Base-by-base conservation (phyloP, 2,329 filamentous ascomycete species). In the Xylariaceae sp. region DNA sequence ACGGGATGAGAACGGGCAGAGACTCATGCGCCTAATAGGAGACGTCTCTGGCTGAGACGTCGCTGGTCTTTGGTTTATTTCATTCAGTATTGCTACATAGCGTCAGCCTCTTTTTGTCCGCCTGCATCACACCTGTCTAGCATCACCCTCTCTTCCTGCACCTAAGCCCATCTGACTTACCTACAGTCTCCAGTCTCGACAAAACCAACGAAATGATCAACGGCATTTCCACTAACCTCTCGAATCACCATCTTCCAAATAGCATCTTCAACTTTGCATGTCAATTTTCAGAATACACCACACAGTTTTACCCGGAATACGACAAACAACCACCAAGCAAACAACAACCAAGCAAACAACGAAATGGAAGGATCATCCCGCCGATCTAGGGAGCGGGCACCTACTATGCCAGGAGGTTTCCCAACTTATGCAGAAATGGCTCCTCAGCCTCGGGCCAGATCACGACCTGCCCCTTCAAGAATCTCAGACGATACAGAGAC, bases 321-420 rank as follows among this genome's bases (percentile, higher is more conserved):
- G 49, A 54, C 46, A 49, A 52, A 50, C 19, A 22, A 15, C n/a
- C 3, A 26, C 32, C 12, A 24, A n/a, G n/a, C 31, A 44, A 47
- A 32, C 42, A 43, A 16, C 41, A 48, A 41, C 19, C 22, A 41
- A 26, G 41, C 41, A 44, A 37, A 15, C 26, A 32, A 18, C 41
- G 44, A 15, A 31, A 57, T 58, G 49, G 55, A 59, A 33, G 32
- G 42, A 19, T 36, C 43, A 41, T 35, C 50, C 16, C 44, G 44
- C 42, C 48, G 53, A 40, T 43, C 53, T 35, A 47, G 49, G 40
- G 56, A 53, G 15, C 46, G 47, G 38, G 37, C 37, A 17, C 53
- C 52, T 18, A 35, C 45, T 17, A 55, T 57, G 50, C 54, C 57
- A 12, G 55, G 55, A 9, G 56, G 51, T 33, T 59, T 54, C 44